Base-by-base conservation (phyloP, 495 filamentous ascomycete genomes). In the Collariella sp. region DNA sequence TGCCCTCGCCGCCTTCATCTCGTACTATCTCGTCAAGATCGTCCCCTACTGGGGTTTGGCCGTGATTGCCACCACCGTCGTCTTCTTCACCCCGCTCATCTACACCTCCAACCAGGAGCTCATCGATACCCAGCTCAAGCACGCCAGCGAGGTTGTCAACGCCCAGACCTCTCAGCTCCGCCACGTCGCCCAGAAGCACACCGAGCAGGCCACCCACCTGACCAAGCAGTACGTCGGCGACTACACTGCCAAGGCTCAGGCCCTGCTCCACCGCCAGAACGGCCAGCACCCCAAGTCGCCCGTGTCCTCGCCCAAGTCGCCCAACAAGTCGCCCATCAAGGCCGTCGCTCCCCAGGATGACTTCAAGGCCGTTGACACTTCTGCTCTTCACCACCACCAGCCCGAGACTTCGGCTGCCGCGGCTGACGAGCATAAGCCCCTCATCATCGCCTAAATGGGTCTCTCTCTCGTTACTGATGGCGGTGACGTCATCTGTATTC, bases 101-200 rank as follows among this genome's bases (percentile, higher is more conserved):
- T 97, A 97, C 76, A 83, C 88, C 63, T 83, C 81, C 72, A 97
- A 99, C 83, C 84, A 88, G 68, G 89, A 96, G 69, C 67, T 91
- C 57, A 96, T 99, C 64, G 93, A 99, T 69, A 73, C 79, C 54
- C 88, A 96, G 61, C 72, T 99, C 52, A 70, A 78, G 62, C 80
- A 87, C 57, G 80, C 77, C 41, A 75, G 81, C 61, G 73, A 87
- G n/a, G 69, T 91, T 46, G 70, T 93, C 66, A 84, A 80, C 71
- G 76, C 83, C 59, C 91, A 99, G 73, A 86, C 91, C 35, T 75
- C 76, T 58, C 89, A 95, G 72, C 72, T 94, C 55, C 83, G 83
- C 66, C 80, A 86, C 41, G 70, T 96, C 55, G 89, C 89, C 45
- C 82, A 81, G 57, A 86, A 94, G 69, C 89, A 88, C 62, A 89